Conservation (phyloP, 192 early-diverging fungal species). For the Linnemannia hyalina region DNA sequence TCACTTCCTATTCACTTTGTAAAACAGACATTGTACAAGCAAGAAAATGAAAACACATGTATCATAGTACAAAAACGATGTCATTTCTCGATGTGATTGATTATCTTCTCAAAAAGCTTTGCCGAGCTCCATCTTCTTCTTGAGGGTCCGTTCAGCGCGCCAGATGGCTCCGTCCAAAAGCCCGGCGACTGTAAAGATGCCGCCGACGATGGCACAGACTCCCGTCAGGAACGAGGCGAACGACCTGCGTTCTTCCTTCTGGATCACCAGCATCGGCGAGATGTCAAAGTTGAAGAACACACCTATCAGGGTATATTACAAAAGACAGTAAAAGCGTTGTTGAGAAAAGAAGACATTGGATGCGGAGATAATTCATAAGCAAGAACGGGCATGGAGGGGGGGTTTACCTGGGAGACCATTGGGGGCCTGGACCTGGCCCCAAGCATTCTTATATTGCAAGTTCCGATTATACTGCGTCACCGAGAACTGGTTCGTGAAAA, state of each 20-base stretch:
- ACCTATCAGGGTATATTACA: constrained; percentile 57
- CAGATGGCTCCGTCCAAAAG: constrained; percentile 88
- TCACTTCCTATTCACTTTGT: neutral
- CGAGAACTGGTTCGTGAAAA: constrained; percentile 92
- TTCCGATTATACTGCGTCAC: constrained; percentile 86
- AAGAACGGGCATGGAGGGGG: neutral
- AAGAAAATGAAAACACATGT: neutral
- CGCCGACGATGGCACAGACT: constrained; percentile 92
- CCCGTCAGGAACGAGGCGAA: constrained; percentile 90
- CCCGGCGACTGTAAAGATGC: constrained; percentile 93
- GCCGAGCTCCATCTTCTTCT: constrained; percentile 84
- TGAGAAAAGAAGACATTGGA: neutral
- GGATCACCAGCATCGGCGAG: constrained; percentile 95
- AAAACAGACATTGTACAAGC: neutral
- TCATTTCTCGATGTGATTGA: neutral
- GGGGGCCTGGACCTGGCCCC: neutral
- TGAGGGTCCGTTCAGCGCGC: constrained; percentile 81
- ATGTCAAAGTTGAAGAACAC: constrained; percentile 95
- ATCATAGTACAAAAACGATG: neutral
- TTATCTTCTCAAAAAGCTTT: constrained; percentile 65
- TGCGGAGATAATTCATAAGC: neutral
- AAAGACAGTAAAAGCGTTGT: neutral
- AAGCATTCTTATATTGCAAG: constrained; percentile 27
- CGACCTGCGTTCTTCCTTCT: constrained; percentile 83
- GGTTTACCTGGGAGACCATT: constrained; percentile 18